phyloP scores from a whole-genome alignment of 495 filamentous ascomycete species.

The Trichoderma gamsii region DNA sequence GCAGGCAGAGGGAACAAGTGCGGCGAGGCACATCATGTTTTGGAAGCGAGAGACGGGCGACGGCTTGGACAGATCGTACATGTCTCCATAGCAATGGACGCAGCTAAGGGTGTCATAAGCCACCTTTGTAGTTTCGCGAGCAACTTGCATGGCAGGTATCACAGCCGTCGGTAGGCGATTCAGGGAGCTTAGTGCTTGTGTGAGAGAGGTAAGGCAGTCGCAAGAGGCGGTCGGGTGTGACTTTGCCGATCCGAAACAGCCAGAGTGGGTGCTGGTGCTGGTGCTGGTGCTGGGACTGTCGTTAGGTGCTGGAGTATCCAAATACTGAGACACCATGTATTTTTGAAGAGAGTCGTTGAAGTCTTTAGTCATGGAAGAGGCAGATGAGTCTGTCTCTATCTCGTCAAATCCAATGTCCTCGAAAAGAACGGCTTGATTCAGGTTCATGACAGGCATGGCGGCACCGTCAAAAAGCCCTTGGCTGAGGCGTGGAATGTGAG shows the following conservation, averaged over 20 bases:
- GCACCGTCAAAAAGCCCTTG: not conserved
- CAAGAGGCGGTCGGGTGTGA: slow-evolving; percentile 23
- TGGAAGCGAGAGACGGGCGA: slow-evolving; percentile 45
- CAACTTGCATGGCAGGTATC: slow-evolving; percentile 42
- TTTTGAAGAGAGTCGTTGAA: slow-evolving; percentile 1
- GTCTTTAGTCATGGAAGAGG: not conserved
- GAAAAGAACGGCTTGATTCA: not conserved
- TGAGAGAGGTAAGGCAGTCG: slow-evolving; percentile 36
- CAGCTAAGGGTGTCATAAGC: slow-evolving; percentile 57
- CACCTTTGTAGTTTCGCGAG: slow-evolving; percentile 51
- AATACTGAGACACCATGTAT: not conserved
- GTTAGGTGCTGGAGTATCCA: not conserved
- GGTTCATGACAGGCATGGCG: not conserved
- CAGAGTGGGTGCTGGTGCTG: not conserved
- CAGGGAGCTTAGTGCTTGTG: slow-evolving; percentile 41
- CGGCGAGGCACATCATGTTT: slow-evolving; percentile 61
- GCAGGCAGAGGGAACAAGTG: slow-evolving; percentile 56
- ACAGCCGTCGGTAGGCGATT: slow-evolving; percentile 39
- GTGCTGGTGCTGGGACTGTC: not conserved
- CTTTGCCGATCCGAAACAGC: not conserved
- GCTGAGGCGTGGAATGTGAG: not conserved
- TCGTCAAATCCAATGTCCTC: slow-evolving; percentile 11
- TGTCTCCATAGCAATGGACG: slow-evolving; percentile 44
- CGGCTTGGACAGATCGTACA: slow-evolving; percentile 22
- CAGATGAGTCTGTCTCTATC: not conserved